phyloP scores from a whole-genome alignment of 2,329 filamentous ascomycete genomes.

The Sporothrix schenckii region DNA sequence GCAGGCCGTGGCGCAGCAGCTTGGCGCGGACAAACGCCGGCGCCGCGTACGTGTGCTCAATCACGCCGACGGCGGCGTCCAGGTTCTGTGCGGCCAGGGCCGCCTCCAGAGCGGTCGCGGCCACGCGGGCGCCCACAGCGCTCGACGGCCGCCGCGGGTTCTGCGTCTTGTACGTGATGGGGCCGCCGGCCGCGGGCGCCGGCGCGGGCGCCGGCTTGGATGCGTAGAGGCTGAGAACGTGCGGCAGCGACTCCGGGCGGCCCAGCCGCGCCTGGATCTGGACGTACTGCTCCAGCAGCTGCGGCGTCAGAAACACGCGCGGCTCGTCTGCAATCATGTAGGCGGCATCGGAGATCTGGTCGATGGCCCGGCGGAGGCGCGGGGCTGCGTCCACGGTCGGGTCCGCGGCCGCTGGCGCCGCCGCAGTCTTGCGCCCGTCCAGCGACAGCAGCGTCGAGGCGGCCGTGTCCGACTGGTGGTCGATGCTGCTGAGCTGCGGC shows the following conservation, averaged over 20 bases:
- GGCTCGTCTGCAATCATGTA: constrained; percentile 72
- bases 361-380: constrained; percentile 49
- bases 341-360: constrained; percentile 61
- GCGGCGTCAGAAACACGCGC: constrained; percentile 76
- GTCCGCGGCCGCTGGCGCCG: background rate
- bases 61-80: constrained; percentile 72
- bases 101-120: constrained; percentile 72
- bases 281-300: constrained; percentile 74
- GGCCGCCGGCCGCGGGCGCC: constrained; percentile 48
- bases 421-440: constrained; percentile 35
- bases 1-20: constrained; percentile 63
- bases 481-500: constrained; percentile 47
- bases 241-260: constrained; percentile 74
- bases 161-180: constrained; percentile 59
- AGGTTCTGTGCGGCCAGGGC: constrained; percentile 81
- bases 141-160: constrained; percentile 70
- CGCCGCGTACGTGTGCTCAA: constrained; percentile 69
- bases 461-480: constrained; percentile 50
- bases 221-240: constrained; percentile 79
- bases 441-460: constrained; percentile 59
- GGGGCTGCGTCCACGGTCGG: background rate
- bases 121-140: constrained; percentile 71
- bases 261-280: constrained; percentile 73
- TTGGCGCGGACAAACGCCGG: constrained; percentile 69
- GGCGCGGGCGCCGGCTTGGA: constrained; percentile 71